A percentile compares a stretch with the other conserved stretches of the same genome.
phyloP scores from a whole-genome alignment of 169 alveolate species.

The Theileria annulata region DNA sequence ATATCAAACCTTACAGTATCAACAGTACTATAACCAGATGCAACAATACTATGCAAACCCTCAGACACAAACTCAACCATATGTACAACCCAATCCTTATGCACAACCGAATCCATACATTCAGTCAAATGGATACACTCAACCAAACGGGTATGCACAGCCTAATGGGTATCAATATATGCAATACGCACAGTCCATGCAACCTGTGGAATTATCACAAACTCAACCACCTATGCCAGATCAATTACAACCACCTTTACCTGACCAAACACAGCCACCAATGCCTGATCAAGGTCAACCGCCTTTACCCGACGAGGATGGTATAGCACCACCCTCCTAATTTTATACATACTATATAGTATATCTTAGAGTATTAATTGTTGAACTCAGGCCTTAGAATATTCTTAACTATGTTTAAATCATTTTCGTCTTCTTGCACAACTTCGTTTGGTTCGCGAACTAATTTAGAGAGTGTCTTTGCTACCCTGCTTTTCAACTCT shows the following conservation, averaged over 20 bases:
- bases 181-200: not conserved
- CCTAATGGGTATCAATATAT: not conserved
- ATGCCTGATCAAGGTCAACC: not conserved
- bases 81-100: not conserved
- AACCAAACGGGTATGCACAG: too few species aligned
- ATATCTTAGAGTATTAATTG: not conserved
- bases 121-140: too few species aligned
- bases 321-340: constrained; percentile 5
- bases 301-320: constrained; percentile 8
- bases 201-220: not conserved
- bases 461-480: constrained; percentile 17
- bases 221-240: constrained; percentile 7
- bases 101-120: not conserved
- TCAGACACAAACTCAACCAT: not conserved
- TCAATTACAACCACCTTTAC: too few species aligned
- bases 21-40: constrained; percentile 45
- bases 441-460: constrained; percentile 1
- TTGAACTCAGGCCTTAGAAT: constrained; percentile 23
- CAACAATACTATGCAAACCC: constrained; percentile 4
- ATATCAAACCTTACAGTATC: constrained; percentile 54
- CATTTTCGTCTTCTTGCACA: constrained; percentile 1
- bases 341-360: not conserved
- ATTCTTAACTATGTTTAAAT: constrained; percentile 4
- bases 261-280: not conserved
- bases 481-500: constrained; percentile 9